Conservation (phyloP, 2,329 filamentous ascomycete species). For the Diaporthe helianthi region DNA sequence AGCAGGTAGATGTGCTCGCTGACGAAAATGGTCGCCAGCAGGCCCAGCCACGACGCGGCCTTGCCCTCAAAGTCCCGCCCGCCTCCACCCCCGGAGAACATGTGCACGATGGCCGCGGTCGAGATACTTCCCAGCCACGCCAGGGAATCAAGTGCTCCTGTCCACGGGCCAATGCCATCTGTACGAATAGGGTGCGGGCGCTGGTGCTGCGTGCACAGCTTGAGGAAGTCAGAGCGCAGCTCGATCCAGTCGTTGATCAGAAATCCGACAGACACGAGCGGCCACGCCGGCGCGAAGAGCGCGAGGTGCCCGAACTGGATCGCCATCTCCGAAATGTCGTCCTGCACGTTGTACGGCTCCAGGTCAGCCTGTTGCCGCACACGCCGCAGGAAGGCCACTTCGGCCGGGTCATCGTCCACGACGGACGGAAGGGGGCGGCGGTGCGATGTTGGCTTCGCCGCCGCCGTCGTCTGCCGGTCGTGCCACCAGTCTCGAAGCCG, state of each 20-base stretch:
- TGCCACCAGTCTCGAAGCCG: conserved; percentile 54
- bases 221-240: conserved; percentile 77
- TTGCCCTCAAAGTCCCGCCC: conserved; percentile 50
- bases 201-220: conserved; percentile 77
- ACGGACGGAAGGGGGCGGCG: conserved; percentile 48
- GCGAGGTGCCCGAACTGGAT: conserved; percentile 77
- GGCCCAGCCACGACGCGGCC: conserved; percentile 61
- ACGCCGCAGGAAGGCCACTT: conserved; percentile 63
- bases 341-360: conserved; percentile 73
- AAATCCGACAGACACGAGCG: conserved; percentile 74
- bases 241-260: conserved; percentile 81
- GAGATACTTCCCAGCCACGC: conserved; percentile 77
- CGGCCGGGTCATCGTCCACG: conserved; percentile 64
- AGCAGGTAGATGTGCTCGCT: conserved; percentile 76
- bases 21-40: conserved; percentile 75
- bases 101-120: conserved; percentile 74
- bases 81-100: conserved; percentile 62
- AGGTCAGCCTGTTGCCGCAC: conserved; percentile 73
- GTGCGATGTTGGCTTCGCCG: conserved; percentile 24
- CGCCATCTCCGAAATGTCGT: conserved; percentile 76
- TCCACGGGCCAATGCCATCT: conserved; percentile 78
- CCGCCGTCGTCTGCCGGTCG: not conserved
- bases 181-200: conserved; percentile 72
- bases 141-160: conserved; percentile 71
- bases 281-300: conserved; percentile 79